Percentiles rank a stretch among this genome's conserved stretches.
Conservation (phyloP, 2,329 filamentous ascomycete species). For the Hymenoscyphus infarciens region DNA sequence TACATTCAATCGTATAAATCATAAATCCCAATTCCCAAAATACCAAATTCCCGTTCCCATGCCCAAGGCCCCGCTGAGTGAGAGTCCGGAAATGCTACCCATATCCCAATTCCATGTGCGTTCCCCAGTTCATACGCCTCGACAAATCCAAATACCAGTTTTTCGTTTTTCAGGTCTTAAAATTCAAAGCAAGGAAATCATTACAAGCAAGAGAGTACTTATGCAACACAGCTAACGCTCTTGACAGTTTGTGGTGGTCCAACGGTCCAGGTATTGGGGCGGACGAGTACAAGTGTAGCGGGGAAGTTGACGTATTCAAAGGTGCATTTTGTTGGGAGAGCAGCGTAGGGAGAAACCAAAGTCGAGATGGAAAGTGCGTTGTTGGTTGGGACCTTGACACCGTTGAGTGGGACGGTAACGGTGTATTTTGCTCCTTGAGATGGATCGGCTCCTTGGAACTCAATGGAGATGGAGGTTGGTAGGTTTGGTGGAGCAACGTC, state of each 20-base stretch:
- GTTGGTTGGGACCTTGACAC: constrained; percentile 21
- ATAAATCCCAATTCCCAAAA: neutral
- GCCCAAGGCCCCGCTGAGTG: neutral
- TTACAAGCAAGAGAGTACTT: constrained; percentile 34
- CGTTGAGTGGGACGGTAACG: constrained; percentile 26
- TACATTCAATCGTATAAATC: neutral
- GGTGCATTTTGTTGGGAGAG: constrained; percentile 22
- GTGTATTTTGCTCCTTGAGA: constrained; percentile 24
- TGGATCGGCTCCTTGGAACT: constrained; percentile 28
- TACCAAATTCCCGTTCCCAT: neutral
- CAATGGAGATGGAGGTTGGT: constrained; percentile 21
- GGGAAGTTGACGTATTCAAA: constrained; percentile 22
- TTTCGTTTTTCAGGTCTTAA: neutral
- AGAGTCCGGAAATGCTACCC: neutral
- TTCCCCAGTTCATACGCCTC: neutral
- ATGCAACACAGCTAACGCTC: constrained; percentile 31
- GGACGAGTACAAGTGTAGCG: constrained; percentile 17
- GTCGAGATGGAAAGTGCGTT: constrained; percentile 30
- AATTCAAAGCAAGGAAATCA: neutral
- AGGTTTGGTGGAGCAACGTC: neutral
- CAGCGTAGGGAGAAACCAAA: constrained; percentile 19
- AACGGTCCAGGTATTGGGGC: constrained; percentile 23
- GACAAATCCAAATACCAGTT: neutral
- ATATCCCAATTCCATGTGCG: neutral
- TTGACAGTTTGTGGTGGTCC: constrained; percentile 30